These are phyloP conservation scores for Exophiala sideris DNA, from an alignment of 2,329 filamentous ascomycete species.

Conservation along the genomic window DNA sequence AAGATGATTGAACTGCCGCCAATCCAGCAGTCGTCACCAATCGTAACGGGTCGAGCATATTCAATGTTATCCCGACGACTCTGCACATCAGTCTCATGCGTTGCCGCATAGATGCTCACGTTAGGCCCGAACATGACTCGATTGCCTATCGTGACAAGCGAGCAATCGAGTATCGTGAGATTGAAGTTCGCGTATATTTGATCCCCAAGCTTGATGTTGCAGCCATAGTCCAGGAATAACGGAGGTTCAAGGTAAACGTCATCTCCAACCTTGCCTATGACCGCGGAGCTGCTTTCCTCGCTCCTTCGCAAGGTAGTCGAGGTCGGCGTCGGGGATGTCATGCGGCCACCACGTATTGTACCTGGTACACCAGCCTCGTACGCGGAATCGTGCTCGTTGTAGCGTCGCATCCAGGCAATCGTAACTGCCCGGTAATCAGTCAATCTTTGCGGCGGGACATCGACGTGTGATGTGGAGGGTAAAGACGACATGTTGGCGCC, in stretches of 20 bases:
- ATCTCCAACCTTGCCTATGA: background rate
- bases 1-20: slow-evolving; percentile 45
- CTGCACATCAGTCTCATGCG: slow-evolving; percentile 51
- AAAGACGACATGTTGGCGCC: background rate
- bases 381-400: no score
- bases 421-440: no score
- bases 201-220: slow-evolving; percentile 61
- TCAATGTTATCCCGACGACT: slow-evolving; percentile 49
- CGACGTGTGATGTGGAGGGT: no score
- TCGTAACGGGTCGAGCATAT: slow-evolving; percentile 47
- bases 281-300: background rate
- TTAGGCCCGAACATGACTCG: slow-evolving; percentile 53
- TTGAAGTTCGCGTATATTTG: slow-evolving; percentile 55
- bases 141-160: slow-evolving; percentile 52
- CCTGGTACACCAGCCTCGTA: no score
- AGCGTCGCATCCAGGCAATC: no score
- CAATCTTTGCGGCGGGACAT: no score
- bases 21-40: slow-evolving; percentile 50
- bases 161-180: slow-evolving; percentile 47
- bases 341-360: no score
- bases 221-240: slow-evolving; percentile 62
- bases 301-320: background rate
- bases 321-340: background rate
- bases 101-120: slow-evolving; percentile 52
- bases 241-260: slow-evolving; percentile 55